Conservation (phyloP, 1,284 basidiomycete genomes). For the Melampsora larici-populina region DNA sequence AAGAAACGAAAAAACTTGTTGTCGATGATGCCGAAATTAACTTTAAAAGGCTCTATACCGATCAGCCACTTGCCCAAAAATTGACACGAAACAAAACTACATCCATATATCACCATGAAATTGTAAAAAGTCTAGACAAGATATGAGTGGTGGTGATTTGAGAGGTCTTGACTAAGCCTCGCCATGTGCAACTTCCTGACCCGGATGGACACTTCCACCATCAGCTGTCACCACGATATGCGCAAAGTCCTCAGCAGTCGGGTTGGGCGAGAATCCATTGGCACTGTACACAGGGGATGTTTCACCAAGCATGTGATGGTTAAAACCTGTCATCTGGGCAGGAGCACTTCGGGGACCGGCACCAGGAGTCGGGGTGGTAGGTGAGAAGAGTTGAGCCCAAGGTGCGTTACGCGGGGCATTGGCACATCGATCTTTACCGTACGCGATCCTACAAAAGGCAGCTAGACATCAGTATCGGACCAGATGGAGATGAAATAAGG, state of each 20-base stretch:
- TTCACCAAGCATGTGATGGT: constrained; percentile 36
- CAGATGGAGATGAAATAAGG: background rate
- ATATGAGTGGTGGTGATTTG: too few relatives aligned
- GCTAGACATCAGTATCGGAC: constrained; percentile 66
- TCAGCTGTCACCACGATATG: constrained; percentile 43
- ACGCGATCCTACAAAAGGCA: constrained; percentile 61
- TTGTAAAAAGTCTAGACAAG: too few relatives aligned
- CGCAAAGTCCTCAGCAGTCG: constrained; percentile 34
- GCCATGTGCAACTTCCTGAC: constrained; percentile 29
- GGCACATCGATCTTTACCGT: constrained; percentile 91
- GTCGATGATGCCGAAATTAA: too few relatives aligned
- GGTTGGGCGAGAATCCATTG: constrained; percentile 34
- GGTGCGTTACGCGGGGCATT: constrained; percentile 55
- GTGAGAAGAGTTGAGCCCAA: constrained; percentile 43
- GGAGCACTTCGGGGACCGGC: constrained; percentile 41
- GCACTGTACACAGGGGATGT: constrained; percentile 30
- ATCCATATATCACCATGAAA: too few relatives aligned
- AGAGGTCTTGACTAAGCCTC: constrained; percentile 26
- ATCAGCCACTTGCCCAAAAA: too few relatives aligned
- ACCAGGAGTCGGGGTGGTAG: constrained; percentile 17
- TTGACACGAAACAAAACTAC: too few relatives aligned
- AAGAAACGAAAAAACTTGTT: too few relatives aligned
- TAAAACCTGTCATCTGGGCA: constrained; percentile 44
- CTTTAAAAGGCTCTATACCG: too few relatives aligned
- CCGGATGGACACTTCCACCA: constrained; percentile 33